phyloP scores from a whole-genome alignment of 2,329 filamentous ascomycete species.

The Monosporascus sp. region DNA sequence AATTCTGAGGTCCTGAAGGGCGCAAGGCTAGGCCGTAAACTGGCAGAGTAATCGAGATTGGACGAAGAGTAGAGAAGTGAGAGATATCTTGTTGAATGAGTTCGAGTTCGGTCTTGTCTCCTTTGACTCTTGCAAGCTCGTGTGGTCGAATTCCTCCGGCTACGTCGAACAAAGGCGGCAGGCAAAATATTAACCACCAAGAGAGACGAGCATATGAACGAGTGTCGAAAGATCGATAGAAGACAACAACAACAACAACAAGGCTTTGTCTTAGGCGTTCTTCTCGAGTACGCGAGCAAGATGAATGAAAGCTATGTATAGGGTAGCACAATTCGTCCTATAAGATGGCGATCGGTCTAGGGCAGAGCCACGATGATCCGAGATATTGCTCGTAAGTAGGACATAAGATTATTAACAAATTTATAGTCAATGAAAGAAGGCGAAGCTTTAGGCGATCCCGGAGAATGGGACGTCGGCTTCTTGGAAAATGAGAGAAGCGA shows the following conservation, averaged over 20 bases:
- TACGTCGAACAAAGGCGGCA: slow-evolving; percentile 24
- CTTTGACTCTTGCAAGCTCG: slow-evolving; percentile 15
- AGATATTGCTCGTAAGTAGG: slow-evolving; percentile 14
- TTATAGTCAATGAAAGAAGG: slow-evolving; percentile 26
- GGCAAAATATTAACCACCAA: slow-evolving; percentile 20
- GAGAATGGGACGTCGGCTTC: slow-evolving; percentile 11
- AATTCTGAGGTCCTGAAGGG: background rate
- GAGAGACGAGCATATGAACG: slow-evolving; percentile 23
- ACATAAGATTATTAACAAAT: slow-evolving; percentile 27
- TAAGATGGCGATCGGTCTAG: slow-evolving; percentile 7
- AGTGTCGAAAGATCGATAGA: slow-evolving; percentile 7
- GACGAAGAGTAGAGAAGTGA: background rate
- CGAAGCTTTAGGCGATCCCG: slow-evolving; percentile 21
- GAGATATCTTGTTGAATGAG: slow-evolving; percentile 6
- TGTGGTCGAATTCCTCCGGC: slow-evolving; percentile 14
- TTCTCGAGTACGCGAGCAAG: slow-evolving; percentile 2
- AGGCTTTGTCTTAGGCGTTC: slow-evolving; percentile 14
- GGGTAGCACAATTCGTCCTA: background rate
- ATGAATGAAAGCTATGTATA: background rate
- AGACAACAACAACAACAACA: slow-evolving; percentile 23
- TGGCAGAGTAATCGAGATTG: background rate
- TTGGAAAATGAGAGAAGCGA: slow-evolving; percentile 20
- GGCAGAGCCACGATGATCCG: slow-evolving; percentile 8
- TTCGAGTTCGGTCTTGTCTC: slow-evolving; percentile 5
- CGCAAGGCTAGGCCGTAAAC: background rate